Base-by-base conservation (phyloP, 805 yeast species). In the Crinitomyces ghanaensis region DNA sequence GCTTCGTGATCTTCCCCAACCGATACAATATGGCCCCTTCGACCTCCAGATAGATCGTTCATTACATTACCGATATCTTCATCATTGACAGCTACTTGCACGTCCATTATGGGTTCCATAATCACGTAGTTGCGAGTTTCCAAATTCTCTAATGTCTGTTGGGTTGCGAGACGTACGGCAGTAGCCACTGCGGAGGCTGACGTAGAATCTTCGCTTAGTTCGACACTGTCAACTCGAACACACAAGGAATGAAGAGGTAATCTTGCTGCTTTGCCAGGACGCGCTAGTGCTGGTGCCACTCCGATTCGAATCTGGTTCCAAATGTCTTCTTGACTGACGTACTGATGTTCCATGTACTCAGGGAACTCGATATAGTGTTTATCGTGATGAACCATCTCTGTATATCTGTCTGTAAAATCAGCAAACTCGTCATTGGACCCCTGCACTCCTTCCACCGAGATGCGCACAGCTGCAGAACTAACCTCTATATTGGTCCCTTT, bases 101-200 rank as follows among this genome's bases (percentile, higher is more conserved):
- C 76, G 22, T 68, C 64, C 96, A 91, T 88, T 19, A 80, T 65
- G 0, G 98, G 98, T 56, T 91, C 97, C 54, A 88, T 61, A 1
- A 86, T 54, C 1, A 76, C 66, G 49, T 70, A 72, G 12, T 39
- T 36, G 3, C 39, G 31, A 11, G 40, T 30, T 14, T 42, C 38
- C 4, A 52, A 25, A 5, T 38, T 17, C 4, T 42, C 43, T 5
- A 75, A 38, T 0, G 66, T 62, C 11, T 61, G 57, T 6, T 52
- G 38, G 3, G 69, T 56, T 0, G 74, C 64, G 11, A 57, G 48
- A 32, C 81, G 60, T 0, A 71, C 57, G 2, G 70, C 55, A 3
- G 62, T 53, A 6, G 74, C 51, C 6, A 75, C 49, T 2, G 64
- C 61, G 3, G 61, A 44, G 0, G 64, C 50, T 5, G 49, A 48